Percentiles rank a stretch among this genome's conserved stretches.
phyloP scores from a whole-genome alignment of 2,329 filamentous ascomycete genomes.

The Aspergillus persii region DNA sequence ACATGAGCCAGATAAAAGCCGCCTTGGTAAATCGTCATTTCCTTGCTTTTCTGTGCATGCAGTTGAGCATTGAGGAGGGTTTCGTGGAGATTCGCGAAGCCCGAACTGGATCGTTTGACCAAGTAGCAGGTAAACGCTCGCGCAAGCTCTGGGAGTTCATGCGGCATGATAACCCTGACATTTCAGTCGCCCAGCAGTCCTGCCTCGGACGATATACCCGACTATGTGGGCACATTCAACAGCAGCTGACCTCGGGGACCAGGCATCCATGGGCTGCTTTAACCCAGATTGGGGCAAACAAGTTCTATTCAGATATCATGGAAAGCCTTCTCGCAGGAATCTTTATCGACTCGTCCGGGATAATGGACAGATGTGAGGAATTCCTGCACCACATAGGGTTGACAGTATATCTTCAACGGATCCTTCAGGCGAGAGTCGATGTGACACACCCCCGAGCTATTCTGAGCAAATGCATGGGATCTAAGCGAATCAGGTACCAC shows the following conservation, averaged over 20 bases:
- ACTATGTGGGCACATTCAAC: slow-evolving; percentile 4
- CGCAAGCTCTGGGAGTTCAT: slow-evolving; percentile 5
- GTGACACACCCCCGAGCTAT: too few species aligned
- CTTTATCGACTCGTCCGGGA: slow-evolving; percentile 7
- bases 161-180: slow-evolving; percentile 8
- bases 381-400: not conserved
- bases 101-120: not conserved
- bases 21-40: slow-evolving; percentile 9
- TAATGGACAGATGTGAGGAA: slow-evolving; percentile 4
- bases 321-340: slow-evolving; percentile 11
- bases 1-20: slow-evolving; percentile 6
- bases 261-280: slow-evolving; percentile 10
- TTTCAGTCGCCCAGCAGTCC: slow-evolving; percentile 1
- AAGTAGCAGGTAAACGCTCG: not conserved
- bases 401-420: too few species aligned
- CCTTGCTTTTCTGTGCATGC: slow-evolving; percentile 9
- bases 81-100: not conserved
- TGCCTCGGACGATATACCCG: slow-evolving; percentile 5
- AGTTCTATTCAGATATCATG: slow-evolving; percentile 12
- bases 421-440: too few species aligned
- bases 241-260: not conserved
- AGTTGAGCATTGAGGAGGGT: not conserved
- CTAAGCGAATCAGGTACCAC: too few species aligned
- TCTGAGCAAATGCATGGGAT: too few species aligned
- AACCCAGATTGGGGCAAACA: slow-evolving; percentile 7